phyloP scores from a whole-genome alignment of 129 eudicot genomes.

The Artemisia annua region DNA sequence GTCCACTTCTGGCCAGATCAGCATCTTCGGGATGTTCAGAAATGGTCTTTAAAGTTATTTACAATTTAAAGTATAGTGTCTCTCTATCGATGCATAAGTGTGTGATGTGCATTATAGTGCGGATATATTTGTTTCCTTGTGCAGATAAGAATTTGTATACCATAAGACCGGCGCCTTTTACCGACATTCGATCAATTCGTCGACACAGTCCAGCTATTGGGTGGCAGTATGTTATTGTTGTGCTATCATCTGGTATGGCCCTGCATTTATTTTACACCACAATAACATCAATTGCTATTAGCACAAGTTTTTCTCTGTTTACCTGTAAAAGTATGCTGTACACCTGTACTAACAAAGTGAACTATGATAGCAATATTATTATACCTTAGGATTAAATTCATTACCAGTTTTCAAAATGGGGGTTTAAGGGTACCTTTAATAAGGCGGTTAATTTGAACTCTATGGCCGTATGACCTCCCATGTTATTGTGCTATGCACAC shows the following conservation, averaged over 20 bases:
- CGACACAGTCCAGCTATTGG: conserved; percentile 96
- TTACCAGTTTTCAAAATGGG: no score
- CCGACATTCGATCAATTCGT: conserved; percentile 82
- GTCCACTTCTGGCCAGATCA: conserved; percentile 13
- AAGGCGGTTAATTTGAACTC: no score
- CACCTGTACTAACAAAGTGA: no score
- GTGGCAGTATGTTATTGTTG: conserved; percentile 91
- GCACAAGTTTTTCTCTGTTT: neutral
- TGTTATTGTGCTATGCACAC: no score
- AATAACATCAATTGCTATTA: neutral
- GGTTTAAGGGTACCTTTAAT: no score
- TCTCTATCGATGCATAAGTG: conserved; percentile 5
- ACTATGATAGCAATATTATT: no score
- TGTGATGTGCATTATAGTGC: conserved; percentile 4
- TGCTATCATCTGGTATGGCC: conserved; percentile 76
- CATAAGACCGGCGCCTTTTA: conserved; percentile 72
- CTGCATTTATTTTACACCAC: conserved; percentile 8
- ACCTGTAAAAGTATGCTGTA: conserved; percentile 6
- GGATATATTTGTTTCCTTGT: conserved; percentile 34
- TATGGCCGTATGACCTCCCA: no score
- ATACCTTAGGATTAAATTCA: no score
- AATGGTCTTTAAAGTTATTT: neutral
- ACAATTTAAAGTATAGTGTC: neutral
- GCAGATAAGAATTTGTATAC: conserved; percentile 92
- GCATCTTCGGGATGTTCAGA: conserved; percentile 7